Conservation (phyloP, 257 asterid genomes). For the Paulownia fortunei region DNA sequence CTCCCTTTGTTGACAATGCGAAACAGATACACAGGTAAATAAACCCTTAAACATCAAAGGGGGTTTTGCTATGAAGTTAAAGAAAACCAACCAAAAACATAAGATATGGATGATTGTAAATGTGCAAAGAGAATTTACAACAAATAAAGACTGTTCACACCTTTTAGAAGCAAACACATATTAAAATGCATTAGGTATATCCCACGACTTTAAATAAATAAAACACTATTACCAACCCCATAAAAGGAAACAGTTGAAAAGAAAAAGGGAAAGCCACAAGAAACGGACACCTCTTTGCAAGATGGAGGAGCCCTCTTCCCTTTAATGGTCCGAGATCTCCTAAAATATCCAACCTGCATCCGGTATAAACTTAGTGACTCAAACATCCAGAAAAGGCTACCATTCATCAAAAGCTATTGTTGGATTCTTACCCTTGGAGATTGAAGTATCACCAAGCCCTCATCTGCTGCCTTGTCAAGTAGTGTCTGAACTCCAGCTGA, state of each 20-base stretch:
- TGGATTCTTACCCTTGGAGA: slow-evolving; percentile 73
- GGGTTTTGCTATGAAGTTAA: slow-evolving; percentile 1
- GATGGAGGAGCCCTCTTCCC: slow-evolving; percentile 83
- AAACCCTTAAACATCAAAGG: background rate
- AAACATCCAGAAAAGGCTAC: background rate
- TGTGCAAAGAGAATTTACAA: background rate
- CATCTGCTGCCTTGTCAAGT: slow-evolving; percentile 72
- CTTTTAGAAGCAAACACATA: background rate
- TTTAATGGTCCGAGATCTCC: slow-evolving; percentile 88
- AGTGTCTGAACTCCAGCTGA: slow-evolving; percentile 49
- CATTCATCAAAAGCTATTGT: background rate
- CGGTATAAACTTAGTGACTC: slow-evolving; percentile 18
- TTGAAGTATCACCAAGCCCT: slow-evolving; percentile 72
- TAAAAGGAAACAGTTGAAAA: background rate
- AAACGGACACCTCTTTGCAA: slow-evolving; percentile 75
- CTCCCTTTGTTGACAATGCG: background rate
- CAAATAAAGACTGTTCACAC: background rate
- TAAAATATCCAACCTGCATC: slow-evolving; percentile 85
- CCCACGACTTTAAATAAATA: background rate
- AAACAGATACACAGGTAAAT: background rate
- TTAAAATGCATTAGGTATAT: background rate
- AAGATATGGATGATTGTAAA: background rate
- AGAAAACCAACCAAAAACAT: background rate
- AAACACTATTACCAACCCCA: slow-evolving; percentile 5
- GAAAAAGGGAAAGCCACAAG: background rate